Base-by-base conservation (phyloP, 176 grass and related monocot species). In the Hordeum marinum region DNA sequence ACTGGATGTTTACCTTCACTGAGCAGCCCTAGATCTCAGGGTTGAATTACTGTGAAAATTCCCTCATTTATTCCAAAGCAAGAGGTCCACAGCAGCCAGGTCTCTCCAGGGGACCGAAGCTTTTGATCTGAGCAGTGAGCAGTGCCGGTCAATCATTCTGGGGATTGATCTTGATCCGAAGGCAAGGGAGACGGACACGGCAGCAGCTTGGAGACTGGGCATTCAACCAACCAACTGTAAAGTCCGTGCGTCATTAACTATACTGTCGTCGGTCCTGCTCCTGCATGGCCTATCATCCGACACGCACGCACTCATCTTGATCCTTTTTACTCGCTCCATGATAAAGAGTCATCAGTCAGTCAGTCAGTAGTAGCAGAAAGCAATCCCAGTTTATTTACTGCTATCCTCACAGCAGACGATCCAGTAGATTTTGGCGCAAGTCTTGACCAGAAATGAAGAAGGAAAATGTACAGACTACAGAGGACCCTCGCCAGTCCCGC, bases 211-310 rank as follows among this genome's bases (percentile, higher is more conserved):
- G n/a, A n/a, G n/a, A n/a, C n/a, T n/a, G n/a, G 46, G 63, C 69
- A 77, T 84, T 94, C 85, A 92, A 83, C 91, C 64, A 91, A 93
- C 48, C 89, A 91, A 92, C 91, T 87, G 87, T 91, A 43, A 88
- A 88, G 89, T 88, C 89, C 83, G 78, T 90, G 86, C 75, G 79
- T 79, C 84, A 93, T 94, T 90, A 83, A 97, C 83, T 94, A 81
- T 61, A 50, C 25, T 88, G 75, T 78, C 85, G 75, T 69, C 85
- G 83, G 76, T 79, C 76, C 81, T 83, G 43, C 21, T 75, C 71
- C 81, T 83, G 43, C 29, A 84, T 35, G 46, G 1, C 17, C 6
- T 7, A 20, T 34, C 81, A 67, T 37, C 41, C 2, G 15, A 36
- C 24, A 42, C 48, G 72, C 72, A 85, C 42, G 73, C 72, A 85